Percentiles rank a stretch among this genome's conserved stretches.
These are phyloP conservation scores for Dendryphion nanum DNA, from an alignment of 2,329 filamentous ascomycete genomes.

Conservation along the genomic window DNA sequence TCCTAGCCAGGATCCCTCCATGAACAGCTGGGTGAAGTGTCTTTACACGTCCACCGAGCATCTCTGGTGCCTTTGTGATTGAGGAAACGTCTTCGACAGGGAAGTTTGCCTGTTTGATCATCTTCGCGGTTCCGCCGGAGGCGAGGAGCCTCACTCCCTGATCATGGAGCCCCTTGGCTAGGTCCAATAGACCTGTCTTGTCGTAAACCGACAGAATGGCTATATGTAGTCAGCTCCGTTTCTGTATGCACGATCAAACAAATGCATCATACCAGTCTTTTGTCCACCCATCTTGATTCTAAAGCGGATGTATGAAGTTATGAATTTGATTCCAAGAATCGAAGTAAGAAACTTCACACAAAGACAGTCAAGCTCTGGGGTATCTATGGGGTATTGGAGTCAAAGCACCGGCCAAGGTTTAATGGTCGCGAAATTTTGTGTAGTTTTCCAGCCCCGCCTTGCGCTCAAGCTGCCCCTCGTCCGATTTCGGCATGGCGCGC, in stretches of 20 bases:
- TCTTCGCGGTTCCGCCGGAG: slow-evolving; percentile 89
- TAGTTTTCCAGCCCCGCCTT: slow-evolving; percentile 17
- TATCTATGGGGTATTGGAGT: slow-evolving; percentile 20
- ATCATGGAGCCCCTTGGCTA: slow-evolving; percentile 39
- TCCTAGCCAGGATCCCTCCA: slow-evolving; percentile 84
- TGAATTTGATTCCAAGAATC: too few species aligned
- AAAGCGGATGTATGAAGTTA: too few species aligned
- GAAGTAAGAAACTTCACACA: too few species aligned
- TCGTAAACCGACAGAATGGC: slow-evolving; percentile 98
- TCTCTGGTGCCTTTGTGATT: slow-evolving; percentile 92
- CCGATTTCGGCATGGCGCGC: slow-evolving; percentile 11
- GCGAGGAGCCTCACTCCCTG: slow-evolving; percentile 65
- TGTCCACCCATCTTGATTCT: slow-evolving; percentile 31
- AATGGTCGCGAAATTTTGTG: slow-evolving; percentile 14
- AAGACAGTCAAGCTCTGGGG: slow-evolving; percentile 2
- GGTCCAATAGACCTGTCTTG: slow-evolving; percentile 69
- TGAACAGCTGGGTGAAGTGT: slow-evolving; percentile 90
- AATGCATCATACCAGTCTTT: slow-evolving; percentile 30
- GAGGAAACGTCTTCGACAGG: slow-evolving; percentile 97
- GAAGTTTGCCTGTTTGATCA: slow-evolving; percentile 96
- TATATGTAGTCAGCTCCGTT: slow-evolving; percentile 16
- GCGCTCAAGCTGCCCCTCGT: slow-evolving; percentile 11
- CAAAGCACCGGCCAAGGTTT: neutral
- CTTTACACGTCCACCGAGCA: slow-evolving; percentile 91
- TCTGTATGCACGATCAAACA: neutral